Base-by-base conservation (phyloP, 768 basidiomycete species). In the Daedalea quercina region DNA sequence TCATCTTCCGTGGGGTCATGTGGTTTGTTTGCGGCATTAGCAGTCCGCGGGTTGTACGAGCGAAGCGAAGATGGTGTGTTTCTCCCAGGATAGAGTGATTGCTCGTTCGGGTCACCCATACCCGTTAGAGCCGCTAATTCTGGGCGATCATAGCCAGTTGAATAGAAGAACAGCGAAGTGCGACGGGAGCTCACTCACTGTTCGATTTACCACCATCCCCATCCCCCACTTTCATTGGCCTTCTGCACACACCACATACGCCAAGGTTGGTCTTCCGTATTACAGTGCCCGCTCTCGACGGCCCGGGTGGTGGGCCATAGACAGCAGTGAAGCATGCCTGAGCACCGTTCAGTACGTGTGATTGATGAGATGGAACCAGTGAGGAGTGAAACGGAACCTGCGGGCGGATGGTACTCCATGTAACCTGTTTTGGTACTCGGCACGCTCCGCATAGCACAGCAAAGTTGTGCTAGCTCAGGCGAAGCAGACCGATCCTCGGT, bases 291-390 rank as follows among this genome's bases (percentile, higher is more conserved):
- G 76, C 70, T 60, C 72, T 79, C 31, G 72, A 74, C 60, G 79
- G 77, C 54, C 67, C 77, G 13, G 85, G 83, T 11, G 87, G 85
- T 4, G 90, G 90, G 13, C 94, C 95, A 68, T 99, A 99, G 3
- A 98, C 95, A 6, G 93, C 92, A 15, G 85, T 90, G 67, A 97
- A 98, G 69, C 96, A 99, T 15, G 93, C 95, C 89, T 95, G 26
- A 1, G 20, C 53, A 52, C n/a, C n/a, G 47, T 47, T 50, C 33
- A 46, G 53, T 53, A 53, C 44, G 19, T 15, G 23, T 25, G 11
- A 28, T 9, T 23, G 11, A 31, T 31, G 28, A 31, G 6, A 31
- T 11, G 28, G 11, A 31, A 11, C 28, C 28, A 11, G 6, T 11
- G 28, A 31, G 11, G 28, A 31, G 11, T 31, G 28, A 31, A 31